Conservation (phyloP, 2,329 filamentous ascomycete species). For the Tolypocladium guangdongense region DNA sequence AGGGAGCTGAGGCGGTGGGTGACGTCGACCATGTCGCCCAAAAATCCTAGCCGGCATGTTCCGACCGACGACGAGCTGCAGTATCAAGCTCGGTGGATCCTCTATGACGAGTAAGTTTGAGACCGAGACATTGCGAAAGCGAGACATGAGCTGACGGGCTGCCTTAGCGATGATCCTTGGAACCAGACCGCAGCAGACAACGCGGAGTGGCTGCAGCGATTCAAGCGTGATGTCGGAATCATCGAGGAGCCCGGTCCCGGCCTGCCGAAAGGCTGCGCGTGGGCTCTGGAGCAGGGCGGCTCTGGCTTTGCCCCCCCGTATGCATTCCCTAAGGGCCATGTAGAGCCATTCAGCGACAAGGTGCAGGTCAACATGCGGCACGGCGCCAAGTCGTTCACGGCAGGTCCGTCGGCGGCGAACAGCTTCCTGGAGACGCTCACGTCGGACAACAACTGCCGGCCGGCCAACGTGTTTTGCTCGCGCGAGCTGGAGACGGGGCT, state of each 20-base stretch:
- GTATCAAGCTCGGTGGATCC: slow-evolving; percentile 51
- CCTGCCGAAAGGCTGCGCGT: slow-evolving; percentile 28
- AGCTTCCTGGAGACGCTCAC: slow-evolving; percentile 35
- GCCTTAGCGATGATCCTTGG: slow-evolving; percentile 46
- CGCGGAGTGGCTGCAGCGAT: slow-evolving; percentile 50
- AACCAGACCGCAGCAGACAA: slow-evolving; percentile 55
- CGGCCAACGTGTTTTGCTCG: slow-evolving; percentile 44
- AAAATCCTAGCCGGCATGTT: slow-evolving; percentile 49
- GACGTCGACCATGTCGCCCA: slow-evolving; percentile 40
- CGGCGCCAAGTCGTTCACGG: slow-evolving; percentile 28
- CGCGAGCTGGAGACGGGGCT: slow-evolving; percentile 47
- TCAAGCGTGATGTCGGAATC: slow-evolving; percentile 48
- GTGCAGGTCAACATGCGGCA: slow-evolving; percentile 22
- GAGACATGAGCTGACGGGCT: not conserved
- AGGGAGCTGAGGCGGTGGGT: slow-evolving; percentile 43
- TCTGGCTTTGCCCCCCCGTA: slow-evolving; percentile 47
- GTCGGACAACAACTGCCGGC: slow-evolving; percentile 32
- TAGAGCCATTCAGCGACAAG: slow-evolving; percentile 22
- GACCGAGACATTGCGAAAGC: not conserved
- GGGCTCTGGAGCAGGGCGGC: slow-evolving; percentile 39
- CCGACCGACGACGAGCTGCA: slow-evolving; percentile 52
- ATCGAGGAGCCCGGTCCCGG: slow-evolving; percentile 39
- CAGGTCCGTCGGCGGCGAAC: slow-evolving; percentile 34
- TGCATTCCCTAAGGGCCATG: slow-evolving; percentile 29
- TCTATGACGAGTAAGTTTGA: slow-evolving; percentile 48